phyloP scores from a whole-genome alignment of 345 rosid species.

The Gossypium herbaceum region DNA sequence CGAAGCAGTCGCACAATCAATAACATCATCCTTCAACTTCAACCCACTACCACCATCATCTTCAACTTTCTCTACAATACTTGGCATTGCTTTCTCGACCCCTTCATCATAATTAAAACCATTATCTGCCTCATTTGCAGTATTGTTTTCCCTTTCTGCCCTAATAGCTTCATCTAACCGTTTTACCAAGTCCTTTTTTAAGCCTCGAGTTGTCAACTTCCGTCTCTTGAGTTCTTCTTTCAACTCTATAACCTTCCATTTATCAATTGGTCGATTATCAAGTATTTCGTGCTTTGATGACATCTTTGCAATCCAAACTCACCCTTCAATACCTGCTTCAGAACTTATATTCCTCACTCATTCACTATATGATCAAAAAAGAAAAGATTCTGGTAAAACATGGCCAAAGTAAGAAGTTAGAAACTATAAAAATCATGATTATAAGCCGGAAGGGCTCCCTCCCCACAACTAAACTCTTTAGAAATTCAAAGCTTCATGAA shows the following conservation, averaged over 20 bases:
- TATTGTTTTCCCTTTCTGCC: conserved; percentile 43
- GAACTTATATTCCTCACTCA: conserved; percentile 12
- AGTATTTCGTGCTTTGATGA: conserved; percentile 67
- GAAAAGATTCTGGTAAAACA: not conserved
- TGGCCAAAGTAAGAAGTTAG: not conserved
- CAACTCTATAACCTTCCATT: conserved; percentile 89
- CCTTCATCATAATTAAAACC: conserved; percentile 18
- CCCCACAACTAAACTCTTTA: too few species aligned
- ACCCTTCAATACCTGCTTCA: conserved; percentile 21
- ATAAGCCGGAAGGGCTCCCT: too few species aligned
- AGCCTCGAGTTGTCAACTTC: conserved; percentile 58
- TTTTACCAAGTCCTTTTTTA: conserved; percentile 84
- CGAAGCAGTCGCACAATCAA: conserved; percentile 27
- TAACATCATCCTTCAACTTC: conserved; percentile 37
- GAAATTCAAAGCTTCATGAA: too few species aligned
- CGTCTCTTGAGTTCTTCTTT: conserved; percentile 91
- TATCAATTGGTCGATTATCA: conserved; percentile 73
- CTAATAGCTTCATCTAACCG: conserved; percentile 75
- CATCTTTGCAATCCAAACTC: conserved; percentile 38
- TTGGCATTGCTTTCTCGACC: conserved; percentile 22
- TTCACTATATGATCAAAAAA: not conserved
- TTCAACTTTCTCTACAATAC: conserved; percentile 23
- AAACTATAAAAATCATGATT: too few species aligned
- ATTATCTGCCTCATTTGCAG: conserved; percentile 29
- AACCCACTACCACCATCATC: conserved; percentile 19